Evolutionary conservation across 2,329 filamentous ascomycete genomes (phyloP).

Genomic region (Ophiocordyceps camponoti-leonardi): DNA sequence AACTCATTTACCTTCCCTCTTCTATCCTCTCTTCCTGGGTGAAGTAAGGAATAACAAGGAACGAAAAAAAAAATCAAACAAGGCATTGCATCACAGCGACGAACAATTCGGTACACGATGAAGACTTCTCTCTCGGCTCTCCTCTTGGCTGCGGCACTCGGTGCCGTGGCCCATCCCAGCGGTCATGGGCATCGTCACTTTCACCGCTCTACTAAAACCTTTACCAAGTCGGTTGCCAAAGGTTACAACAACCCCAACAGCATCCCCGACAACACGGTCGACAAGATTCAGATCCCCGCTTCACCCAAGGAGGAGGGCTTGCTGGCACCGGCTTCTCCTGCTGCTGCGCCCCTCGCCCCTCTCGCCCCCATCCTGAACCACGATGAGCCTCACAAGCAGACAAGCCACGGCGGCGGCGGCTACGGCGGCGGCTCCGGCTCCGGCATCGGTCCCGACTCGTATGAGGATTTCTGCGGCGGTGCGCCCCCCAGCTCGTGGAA

Average conservation of each 20-base stretch:
- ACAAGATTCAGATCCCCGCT: slow-evolving; percentile 1
- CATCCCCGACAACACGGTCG: too few relatives aligned
- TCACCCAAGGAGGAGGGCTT: background rate
- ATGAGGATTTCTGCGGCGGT: too few relatives aligned
- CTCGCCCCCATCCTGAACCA: too few relatives aligned
- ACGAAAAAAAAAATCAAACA: too few relatives aligned
- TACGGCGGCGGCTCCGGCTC: too few relatives aligned
- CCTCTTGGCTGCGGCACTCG: slow-evolving; percentile 21
- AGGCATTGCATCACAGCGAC: background rate
- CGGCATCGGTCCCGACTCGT: too few relatives aligned
- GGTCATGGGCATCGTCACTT: slow-evolving; percentile 17
- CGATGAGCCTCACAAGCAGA: too few relatives aligned
- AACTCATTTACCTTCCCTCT: too few relatives aligned
- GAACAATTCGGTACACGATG: slow-evolving; percentile 13
- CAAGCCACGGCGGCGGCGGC: too few relatives aligned
- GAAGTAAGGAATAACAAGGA: background rate
- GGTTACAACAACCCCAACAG: slow-evolving; percentile 5
- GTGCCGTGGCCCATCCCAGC: slow-evolving; percentile 23
- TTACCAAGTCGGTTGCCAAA: slow-evolving; percentile 11
- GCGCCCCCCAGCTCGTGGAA: too few relatives aligned
- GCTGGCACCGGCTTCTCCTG: slow-evolving; percentile 1
- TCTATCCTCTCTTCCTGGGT: too few relatives aligned
- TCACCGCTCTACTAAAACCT: slow-evolving; percentile 16
- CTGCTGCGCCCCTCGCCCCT: slow-evolving; percentile 2
- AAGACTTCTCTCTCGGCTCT: slow-evolving; percentile 21